Conservation (phyloP, 1,284 basidiomycete species). For the Leccinum variabile region DNA sequence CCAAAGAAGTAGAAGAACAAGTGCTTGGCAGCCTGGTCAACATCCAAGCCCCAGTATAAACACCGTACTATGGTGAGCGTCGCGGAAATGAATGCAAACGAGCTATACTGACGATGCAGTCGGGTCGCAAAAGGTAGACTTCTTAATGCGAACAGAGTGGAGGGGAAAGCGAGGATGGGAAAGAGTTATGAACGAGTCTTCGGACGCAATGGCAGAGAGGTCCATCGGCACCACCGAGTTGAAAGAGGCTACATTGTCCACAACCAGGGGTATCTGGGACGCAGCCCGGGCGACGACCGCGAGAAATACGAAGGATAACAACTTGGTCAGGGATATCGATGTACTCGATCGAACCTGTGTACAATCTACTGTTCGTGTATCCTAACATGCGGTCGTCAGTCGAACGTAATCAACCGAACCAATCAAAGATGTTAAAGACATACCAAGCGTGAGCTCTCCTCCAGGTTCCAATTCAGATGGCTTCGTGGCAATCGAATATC, state of each 20-base stretch:
- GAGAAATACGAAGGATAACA: constrained; percentile 13
- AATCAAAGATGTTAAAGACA: constrained; percentile 1
- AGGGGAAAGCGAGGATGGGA: constrained; percentile 49
- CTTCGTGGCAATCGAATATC: constrained; percentile 28
- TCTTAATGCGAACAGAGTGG: constrained; percentile 60
- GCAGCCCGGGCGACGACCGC: constrained; percentile 2
- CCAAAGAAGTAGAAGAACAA: constrained; percentile 89
- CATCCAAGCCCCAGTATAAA: constrained; percentile 64
- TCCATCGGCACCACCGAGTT: background rate
- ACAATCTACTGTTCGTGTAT: constrained; percentile 39
- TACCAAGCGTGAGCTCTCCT: constrained; percentile 32
- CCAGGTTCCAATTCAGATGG: constrained; percentile 30
- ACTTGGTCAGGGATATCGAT: constrained; percentile 26
- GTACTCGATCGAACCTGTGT: too few relatives aligned
- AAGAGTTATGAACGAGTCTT: constrained; percentile 43
- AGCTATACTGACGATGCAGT: constrained; percentile 53
- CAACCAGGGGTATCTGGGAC: constrained; percentile 12
- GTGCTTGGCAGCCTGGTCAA: constrained; percentile 56
- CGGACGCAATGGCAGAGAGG: constrained; percentile 35
- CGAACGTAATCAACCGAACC: background rate
- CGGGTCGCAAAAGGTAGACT: constrained; percentile 57
- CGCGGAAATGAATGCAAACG: background rate
- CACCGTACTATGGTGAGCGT: constrained; percentile 34
- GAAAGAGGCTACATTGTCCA: constrained; percentile 1
- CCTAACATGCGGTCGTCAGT: constrained; percentile 32